Evolutionary conservation across 805 yeast species (phyloP).

Genomic region (Zygoascus biomembranicola): DNA sequence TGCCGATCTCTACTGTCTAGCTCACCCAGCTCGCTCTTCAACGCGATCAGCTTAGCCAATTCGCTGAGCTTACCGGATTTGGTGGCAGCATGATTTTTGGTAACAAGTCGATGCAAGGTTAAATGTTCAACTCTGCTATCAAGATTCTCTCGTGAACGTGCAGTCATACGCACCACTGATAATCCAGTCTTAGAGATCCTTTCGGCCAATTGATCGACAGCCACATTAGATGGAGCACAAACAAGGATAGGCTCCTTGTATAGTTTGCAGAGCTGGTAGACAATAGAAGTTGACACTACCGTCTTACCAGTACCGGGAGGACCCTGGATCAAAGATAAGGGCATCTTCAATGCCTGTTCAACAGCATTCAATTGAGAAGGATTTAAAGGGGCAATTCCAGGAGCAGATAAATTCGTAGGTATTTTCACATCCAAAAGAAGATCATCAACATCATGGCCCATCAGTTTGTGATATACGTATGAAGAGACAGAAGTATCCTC

Average conservation of each 20-base stretch:
- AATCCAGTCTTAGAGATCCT: slow-evolving; percentile 65
- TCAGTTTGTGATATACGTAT: slow-evolving; percentile 62
- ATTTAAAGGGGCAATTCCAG: slow-evolving; percentile 63
- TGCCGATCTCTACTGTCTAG: slow-evolving; percentile 47
- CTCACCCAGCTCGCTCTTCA: slow-evolving; percentile 63
- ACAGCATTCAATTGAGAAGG: slow-evolving; percentile 77
- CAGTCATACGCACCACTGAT: slow-evolving; percentile 68
- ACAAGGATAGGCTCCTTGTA: slow-evolving; percentile 64
- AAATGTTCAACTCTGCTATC: slow-evolving; percentile 53
- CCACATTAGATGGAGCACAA: slow-evolving; percentile 94
- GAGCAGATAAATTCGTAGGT: slow-evolving; percentile 50
- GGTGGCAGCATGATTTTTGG: slow-evolving; percentile 17
- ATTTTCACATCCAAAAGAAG: slow-evolving; percentile 36
- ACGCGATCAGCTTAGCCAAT: slow-evolving; percentile 47
- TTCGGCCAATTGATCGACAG: slow-evolving; percentile 81
- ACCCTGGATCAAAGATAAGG: slow-evolving; percentile 80
- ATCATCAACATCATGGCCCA: slow-evolving; percentile 71
- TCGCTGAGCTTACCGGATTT: slow-evolving; percentile 22
- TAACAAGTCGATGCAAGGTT: slow-evolving; percentile 50
- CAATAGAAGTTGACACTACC: slow-evolving; percentile 82
- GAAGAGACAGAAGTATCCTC: slow-evolving; percentile 62
- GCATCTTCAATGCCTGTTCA: slow-evolving; percentile 54
- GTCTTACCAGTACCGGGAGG: slow-evolving; percentile 98
- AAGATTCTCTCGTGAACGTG: slow-evolving; percentile 73
- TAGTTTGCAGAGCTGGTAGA: slow-evolving; percentile 61